Conservation (phyloP, 768 basidiomycete species). For the Scleroderma bovista region DNA sequence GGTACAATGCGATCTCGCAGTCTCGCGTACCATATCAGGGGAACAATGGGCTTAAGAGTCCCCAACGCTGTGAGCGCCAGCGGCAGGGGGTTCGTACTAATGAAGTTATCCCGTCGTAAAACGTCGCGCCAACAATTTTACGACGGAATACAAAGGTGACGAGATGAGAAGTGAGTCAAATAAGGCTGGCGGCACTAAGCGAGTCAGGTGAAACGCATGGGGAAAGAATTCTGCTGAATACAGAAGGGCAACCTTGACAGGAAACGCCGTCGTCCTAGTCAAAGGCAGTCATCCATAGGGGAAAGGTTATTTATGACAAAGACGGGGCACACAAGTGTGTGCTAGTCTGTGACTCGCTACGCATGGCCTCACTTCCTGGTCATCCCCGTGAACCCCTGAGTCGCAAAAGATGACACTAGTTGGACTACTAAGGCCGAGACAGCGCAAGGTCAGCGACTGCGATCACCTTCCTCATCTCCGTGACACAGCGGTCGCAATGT, state of each 20-base stretch:
- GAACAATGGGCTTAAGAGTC: conserved; percentile 20
- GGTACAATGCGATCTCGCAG: conserved; percentile 1
- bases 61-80: conserved; percentile 2
- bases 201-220: background rate
- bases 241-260: background rate
- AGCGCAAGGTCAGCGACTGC: background rate
- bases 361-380: background rate
- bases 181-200: background rate
- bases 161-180: background rate
- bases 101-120: background rate
- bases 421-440: background rate
- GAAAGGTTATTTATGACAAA: no score
- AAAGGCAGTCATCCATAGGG: no score
- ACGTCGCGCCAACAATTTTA: background rate
- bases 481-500: background rate
- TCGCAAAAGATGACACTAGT: background rate
- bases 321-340: no score
- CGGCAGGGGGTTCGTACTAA: background rate
- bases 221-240: background rate
- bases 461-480: background rate
- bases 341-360: background rate
- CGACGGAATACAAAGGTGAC: background rate
- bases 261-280: background rate
- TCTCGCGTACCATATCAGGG: conserved; percentile 8
- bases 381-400: background rate